phyloP scores from a whole-genome alignment of 257 asterid genomes.

The Nicotiana benthamiana region DNA sequence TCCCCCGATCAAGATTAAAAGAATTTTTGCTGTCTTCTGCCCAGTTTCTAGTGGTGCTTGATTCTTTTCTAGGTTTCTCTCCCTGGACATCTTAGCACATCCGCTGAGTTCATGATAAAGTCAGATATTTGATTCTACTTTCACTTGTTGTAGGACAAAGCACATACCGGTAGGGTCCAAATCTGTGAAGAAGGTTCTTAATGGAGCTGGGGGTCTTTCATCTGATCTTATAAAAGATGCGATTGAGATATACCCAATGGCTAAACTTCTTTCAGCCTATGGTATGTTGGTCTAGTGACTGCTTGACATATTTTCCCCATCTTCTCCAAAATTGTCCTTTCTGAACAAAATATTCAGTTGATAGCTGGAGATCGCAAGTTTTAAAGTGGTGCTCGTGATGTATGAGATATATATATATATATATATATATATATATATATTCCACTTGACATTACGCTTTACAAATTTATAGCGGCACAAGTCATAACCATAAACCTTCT shows the following conservation, averaged over 20 bases:
- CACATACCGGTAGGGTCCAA: slow-evolving; percentile 19
- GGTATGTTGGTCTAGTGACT: slow-evolving; percentile 32
- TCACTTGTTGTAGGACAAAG: slow-evolving; percentile 26
- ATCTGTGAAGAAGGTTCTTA: slow-evolving; percentile 58
- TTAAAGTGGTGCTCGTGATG: neutral
- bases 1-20: neutral
- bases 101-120: neutral
- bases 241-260: slow-evolving; percentile 50
- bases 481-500: neutral
- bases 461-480: neutral
- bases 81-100: neutral
- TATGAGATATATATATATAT: neutral
- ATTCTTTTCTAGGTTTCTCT: neutral
- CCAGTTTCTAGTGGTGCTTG: neutral
- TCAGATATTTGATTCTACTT: neutral
- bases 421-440: too few relatives aligned
- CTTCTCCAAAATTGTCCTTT: neutral
- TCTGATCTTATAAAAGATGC: slow-evolving; percentile 36
- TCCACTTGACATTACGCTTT: neutral
- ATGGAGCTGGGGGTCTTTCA: slow-evolving; percentile 84
- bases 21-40: neutral
- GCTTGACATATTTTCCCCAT: neutral
- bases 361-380: neutral
- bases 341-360: neutral
- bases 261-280: slow-evolving; percentile 69